Evolutionary conservation across 106 monocot genomes (phyloP).

Genomic region (Apostasia ramifera): DNA sequence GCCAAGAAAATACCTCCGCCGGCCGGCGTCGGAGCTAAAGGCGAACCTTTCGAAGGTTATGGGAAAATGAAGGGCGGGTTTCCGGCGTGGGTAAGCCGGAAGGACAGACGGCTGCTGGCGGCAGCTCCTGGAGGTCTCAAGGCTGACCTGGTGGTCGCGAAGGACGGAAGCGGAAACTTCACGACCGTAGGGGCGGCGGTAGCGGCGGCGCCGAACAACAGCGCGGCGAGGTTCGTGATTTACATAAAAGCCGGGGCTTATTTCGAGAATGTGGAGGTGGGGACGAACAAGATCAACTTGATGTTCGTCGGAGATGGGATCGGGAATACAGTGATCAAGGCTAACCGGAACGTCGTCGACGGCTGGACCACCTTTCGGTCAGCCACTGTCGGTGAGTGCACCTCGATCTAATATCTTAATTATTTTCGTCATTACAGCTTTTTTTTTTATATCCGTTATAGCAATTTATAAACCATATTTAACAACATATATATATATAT

Average conservation of each 20-base stretch:
- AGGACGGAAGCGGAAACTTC: slow-evolving; percentile 71
- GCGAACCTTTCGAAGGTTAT: slow-evolving; percentile 37
- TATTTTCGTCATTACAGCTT: not conserved
- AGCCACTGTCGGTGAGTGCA: slow-evolving; percentile 69
- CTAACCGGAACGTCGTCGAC: slow-evolving; percentile 59
- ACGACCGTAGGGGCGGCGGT: slow-evolving; percentile 53
- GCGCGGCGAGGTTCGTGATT: slow-evolving; percentile 49
- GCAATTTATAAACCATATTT: too few relatives aligned
- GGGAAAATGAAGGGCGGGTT: slow-evolving; percentile 28
- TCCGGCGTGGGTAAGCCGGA: slow-evolving; percentile 38
- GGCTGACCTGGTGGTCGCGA: slow-evolving; percentile 59
- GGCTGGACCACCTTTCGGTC: slow-evolving; percentile 82
- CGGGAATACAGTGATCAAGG: slow-evolving; percentile 86
- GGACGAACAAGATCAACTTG: slow-evolving; percentile 48
- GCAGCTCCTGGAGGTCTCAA: slow-evolving; percentile 8
- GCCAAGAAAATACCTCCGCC: slow-evolving; percentile 37
- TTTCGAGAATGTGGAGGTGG: slow-evolving; percentile 75
- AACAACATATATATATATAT: not conserved
- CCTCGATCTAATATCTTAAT: not conserved
- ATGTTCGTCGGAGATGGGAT: slow-evolving; percentile 86
- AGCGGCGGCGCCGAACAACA: slow-evolving; percentile 56
- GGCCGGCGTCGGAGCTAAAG: not conserved
- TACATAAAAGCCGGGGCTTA: slow-evolving; percentile 84
- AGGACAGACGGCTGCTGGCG: slow-evolving; percentile 31
- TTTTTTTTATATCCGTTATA: not conserved